Evolutionary conservation across 345 rosid genomes (phyloP).

Genomic region (Reutealis trisperma): DNA sequence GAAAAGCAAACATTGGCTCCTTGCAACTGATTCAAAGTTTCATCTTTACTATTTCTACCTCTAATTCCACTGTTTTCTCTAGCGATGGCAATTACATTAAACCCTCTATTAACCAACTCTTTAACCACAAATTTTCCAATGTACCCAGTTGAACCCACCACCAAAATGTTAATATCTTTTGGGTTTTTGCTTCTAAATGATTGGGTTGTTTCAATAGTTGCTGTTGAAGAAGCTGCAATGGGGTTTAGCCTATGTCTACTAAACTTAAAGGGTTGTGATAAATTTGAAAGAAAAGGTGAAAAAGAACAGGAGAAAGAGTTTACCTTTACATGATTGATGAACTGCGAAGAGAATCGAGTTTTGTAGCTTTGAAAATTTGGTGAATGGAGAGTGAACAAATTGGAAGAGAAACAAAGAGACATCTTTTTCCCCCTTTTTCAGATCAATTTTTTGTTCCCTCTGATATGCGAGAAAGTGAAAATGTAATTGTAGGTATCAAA

Average conservation of each 20-base stretch:
- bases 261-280: constrained; percentile 25
- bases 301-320: constrained; percentile 37
- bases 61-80: constrained; percentile 80
- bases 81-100: constrained; percentile 78
- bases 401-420: constrained; percentile 49
- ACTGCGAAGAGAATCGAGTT: constrained; percentile 33
- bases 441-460: background rate
- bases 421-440: background rate
- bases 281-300: constrained; percentile 21
- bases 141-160: constrained; percentile 93
- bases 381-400: constrained; percentile 37
- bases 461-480: background rate
- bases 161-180: constrained; percentile 63
- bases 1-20: constrained; percentile 85
- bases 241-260: constrained; percentile 35
- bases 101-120: constrained; percentile 75
- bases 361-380: constrained; percentile 29
- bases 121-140: constrained; percentile 85
- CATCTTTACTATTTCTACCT: constrained; percentile 66
- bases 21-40: constrained; percentile 52
- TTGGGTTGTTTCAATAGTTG: constrained; percentile 30
- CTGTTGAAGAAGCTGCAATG: constrained; percentile 46
- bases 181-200: constrained; percentile 64
- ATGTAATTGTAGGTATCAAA: background rate
- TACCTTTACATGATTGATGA: constrained; percentile 59